phyloP scores from a whole-genome alignment of 306 rosid species.

The Mucuna pruriens region DNA sequence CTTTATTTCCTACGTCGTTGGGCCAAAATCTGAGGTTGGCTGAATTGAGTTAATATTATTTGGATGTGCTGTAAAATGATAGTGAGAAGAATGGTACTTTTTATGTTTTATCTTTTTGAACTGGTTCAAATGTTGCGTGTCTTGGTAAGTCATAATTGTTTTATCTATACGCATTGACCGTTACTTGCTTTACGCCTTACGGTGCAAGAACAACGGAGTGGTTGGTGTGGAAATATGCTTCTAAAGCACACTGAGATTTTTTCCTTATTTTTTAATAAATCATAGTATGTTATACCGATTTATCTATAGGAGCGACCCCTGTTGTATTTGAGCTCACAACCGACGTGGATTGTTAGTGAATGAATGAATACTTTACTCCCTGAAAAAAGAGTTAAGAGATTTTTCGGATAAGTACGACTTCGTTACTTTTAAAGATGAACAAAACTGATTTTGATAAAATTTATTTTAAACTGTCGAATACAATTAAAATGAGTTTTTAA shows the following conservation, averaged over 20 bases:
- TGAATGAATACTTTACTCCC: background rate
- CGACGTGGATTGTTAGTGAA: background rate
- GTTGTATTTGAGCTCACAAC: background rate
- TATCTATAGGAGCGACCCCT: background rate
- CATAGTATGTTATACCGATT: background rate
- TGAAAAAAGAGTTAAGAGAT: background rate
- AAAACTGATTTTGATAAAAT: no score
- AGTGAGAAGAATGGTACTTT: background rate
- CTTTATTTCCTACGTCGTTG: background rate
- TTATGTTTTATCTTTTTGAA: background rate
- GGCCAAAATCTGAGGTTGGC: background rate
- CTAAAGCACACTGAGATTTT: background rate
- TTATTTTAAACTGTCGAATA: no score
- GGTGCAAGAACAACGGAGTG: background rate
- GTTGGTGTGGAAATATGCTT: background rate
- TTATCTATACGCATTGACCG: background rate
- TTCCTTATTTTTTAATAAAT: background rate
- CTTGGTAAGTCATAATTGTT: background rate
- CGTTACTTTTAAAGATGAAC: no score
- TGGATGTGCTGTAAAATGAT: background rate
- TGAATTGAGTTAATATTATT: background rate
- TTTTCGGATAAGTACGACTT: background rate
- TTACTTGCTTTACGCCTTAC: background rate
- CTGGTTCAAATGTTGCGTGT: background rate
- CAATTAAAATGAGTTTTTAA: background rate